Percentiles rank a stretch among this genome's conserved stretches.
phyloP scores from a whole-genome alignment of 176 grass and related monocot genomes.

The Canna indica region DNA sequence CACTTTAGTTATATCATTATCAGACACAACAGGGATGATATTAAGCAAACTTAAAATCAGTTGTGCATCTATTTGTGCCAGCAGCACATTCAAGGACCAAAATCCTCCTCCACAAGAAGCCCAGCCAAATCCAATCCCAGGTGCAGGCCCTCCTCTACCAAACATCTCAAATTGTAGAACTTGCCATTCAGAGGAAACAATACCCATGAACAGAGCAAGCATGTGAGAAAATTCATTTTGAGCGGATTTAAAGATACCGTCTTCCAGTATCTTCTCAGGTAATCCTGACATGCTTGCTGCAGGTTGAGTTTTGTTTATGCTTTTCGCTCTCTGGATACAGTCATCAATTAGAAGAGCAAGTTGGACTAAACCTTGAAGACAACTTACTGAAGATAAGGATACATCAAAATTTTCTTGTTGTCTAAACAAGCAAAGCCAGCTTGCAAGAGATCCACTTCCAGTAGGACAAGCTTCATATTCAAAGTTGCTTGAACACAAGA shows the following conservation, averaged over 20 bases:
- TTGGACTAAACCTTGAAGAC: constrained; percentile 63
- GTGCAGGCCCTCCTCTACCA: constrained; percentile 83
- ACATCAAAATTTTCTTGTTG: constrained; percentile 30
- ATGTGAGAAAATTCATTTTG: constrained; percentile 41
- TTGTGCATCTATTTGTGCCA: constrained; percentile 57
- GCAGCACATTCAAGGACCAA: constrained; percentile 67
- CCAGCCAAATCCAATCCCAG: constrained; percentile 96
- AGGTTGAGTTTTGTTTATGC: constrained; percentile 25
- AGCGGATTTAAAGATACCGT: constrained; percentile 68
- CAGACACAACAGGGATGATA: constrained; percentile 26
- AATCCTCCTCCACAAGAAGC: constrained; percentile 63
- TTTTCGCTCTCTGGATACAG: constrained; percentile 40
- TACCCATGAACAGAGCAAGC: constrained; percentile 29
- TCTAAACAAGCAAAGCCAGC: constrained; percentile 47
- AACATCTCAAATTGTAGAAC: constrained; percentile 64
- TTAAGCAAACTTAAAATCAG: constrained; percentile 61
- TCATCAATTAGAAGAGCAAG: constrained; percentile 50
- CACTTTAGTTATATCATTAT: constrained; percentile 8
- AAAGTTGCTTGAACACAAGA: constrained; percentile 10
- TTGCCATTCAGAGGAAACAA: constrained; percentile 44
- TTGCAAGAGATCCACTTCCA: constrained; percentile 35
- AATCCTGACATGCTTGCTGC: constrained; percentile 24
- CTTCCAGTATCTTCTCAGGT: constrained; percentile 62
- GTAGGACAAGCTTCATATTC: constrained; percentile 19
- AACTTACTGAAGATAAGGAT: constrained; percentile 61